Evolutionary conservation across 2,329 filamentous ascomycete genomes (phyloP).

Genomic region (Trichoderma afroharzianum): DNA sequence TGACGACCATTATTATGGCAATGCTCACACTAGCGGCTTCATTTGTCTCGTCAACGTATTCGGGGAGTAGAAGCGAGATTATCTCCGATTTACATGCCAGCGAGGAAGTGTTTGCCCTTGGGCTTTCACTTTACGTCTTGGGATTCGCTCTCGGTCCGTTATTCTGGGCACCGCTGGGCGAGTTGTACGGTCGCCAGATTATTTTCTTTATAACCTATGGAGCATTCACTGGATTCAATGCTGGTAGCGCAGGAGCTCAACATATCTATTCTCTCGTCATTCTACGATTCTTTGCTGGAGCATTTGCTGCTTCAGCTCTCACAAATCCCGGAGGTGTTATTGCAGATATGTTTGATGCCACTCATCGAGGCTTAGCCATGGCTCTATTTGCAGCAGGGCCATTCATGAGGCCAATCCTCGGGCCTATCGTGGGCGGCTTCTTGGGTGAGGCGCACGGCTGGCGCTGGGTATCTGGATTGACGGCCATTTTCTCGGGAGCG

Average conservation of each 20-base stretch:
- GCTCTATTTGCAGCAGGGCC: slow-evolving; percentile 54
- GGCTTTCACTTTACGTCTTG: slow-evolving; percentile 23
- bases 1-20: not conserved
- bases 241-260: not conserved
- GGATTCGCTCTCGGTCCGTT: slow-evolving; percentile 57
- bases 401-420: slow-evolving; percentile 53
- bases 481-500: not conserved
- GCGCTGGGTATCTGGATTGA: not conserved
- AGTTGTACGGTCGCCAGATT: slow-evolving; percentile 52
- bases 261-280: not conserved
- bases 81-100: not conserved
- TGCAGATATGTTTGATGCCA: slow-evolving; percentile 52
- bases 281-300: slow-evolving; percentile 45
- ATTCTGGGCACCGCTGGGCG: slow-evolving; percentile 61
- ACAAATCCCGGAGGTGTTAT: slow-evolving; percentile 48
- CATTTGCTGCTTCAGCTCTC: slow-evolving; percentile 58
- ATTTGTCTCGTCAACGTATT: not conserved
- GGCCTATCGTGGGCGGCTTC: slow-evolving; percentile 56
- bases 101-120: not conserved
- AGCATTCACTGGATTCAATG: not conserved
- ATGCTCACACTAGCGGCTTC: not conserved
- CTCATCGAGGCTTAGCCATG: slow-evolving; percentile 50
- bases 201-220: not conserved
- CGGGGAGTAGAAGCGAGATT: not conserved
- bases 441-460: slow-evolving; percentile 61